Percentiles rank a stretch among this genome's conserved stretches.
These are phyloP conservation scores for Artomyces pyxidatus DNA, from an alignment of 768 basidiomycete genomes.

Conservation along the genomic window DNA sequence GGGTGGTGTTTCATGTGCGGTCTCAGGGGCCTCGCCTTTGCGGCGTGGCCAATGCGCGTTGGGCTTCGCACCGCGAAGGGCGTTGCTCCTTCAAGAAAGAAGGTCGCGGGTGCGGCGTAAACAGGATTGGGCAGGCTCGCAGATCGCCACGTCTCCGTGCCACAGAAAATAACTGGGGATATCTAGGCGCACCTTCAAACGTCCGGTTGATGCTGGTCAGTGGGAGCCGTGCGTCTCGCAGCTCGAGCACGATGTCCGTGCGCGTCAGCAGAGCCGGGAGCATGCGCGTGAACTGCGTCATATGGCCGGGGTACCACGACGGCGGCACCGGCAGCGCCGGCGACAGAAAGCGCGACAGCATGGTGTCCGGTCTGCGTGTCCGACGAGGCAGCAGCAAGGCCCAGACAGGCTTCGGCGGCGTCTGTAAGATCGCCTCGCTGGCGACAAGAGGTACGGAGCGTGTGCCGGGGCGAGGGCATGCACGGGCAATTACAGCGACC, in stretches of 20 bases:
- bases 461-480: too few relatives aligned
- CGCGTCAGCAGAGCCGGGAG: slow-evolving; percentile 70
- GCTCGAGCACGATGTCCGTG: slow-evolving; percentile 89
- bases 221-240: slow-evolving; percentile 87
- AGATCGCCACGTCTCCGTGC: not conserved
- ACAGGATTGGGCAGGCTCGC: not conserved
- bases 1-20: not conserved
- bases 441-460: too few relatives aligned
- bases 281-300: slow-evolving; percentile 78
- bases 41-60: not conserved
- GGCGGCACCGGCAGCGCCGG: slow-evolving; percentile 60
- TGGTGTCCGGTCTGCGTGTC: slow-evolving; percentile 11
- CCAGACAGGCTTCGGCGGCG: too few relatives aligned
- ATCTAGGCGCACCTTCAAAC: slow-evolving; percentile 59
- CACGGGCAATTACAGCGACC: too few relatives aligned
- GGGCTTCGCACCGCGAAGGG: too few relatives aligned
- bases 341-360: slow-evolving; percentile 30
- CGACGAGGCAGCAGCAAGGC: not conserved
- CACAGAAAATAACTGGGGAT: not conserved
- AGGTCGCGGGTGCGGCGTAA: not conserved
- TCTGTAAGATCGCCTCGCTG: too few relatives aligned
- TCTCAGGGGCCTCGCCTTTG: not conserved
- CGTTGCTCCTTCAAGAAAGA: too few relatives aligned
- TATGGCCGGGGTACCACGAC: slow-evolving; percentile 96
- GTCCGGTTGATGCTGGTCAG: slow-evolving; percentile 89